These are phyloP conservation scores for Nymphaea colorata DNA, from an alignment of 164 flowering plant species.

Conservation along the genomic window DNA sequence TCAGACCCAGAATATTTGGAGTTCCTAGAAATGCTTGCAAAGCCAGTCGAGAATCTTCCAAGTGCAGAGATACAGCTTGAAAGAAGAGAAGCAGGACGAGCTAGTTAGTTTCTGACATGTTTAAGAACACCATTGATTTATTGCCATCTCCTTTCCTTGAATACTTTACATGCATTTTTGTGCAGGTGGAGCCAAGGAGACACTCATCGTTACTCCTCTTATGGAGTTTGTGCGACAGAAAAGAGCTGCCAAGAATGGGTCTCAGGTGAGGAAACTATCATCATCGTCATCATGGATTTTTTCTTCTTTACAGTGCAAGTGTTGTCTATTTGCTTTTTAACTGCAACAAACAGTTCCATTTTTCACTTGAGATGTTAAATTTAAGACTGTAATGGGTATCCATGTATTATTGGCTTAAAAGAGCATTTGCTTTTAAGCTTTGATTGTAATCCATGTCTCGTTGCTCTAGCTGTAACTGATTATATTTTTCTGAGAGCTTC, in stretches of 20 bases:
- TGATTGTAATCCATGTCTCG: too few relatives aligned
- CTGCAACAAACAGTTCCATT: too few relatives aligned
- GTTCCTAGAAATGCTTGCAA: slow-evolving; percentile 69
- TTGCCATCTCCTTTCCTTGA: not conserved
- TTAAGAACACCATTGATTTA: not conserved
- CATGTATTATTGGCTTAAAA: too few relatives aligned
- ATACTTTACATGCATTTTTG: not conserved
- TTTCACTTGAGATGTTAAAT: too few relatives aligned
- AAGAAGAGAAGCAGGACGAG: slow-evolving; percentile 77
- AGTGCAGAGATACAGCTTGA: slow-evolving; percentile 93
- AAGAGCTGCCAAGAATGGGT: slow-evolving; percentile 73
- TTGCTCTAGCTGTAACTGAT: too few relatives aligned
- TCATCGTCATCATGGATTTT: not conserved
- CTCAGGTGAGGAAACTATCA: slow-evolving; percentile 36
- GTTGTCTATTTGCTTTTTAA: not conserved
- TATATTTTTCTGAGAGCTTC: too few relatives aligned
- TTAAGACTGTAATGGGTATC: too few relatives aligned
- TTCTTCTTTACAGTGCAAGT: not conserved
- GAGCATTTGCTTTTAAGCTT: too few relatives aligned
- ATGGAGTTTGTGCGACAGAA: slow-evolving; percentile 88
- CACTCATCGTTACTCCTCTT: slow-evolving; percentile 63
- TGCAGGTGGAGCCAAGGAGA: slow-evolving; percentile 59
- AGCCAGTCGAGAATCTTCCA: slow-evolving; percentile 92
- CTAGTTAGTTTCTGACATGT: slow-evolving; percentile 36
- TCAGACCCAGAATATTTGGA: slow-evolving; percentile 82